Percentiles rank a stretch among this genome's conserved stretches.
These are phyloP conservation scores for Calonectria pteridis DNA, from an alignment of 2,329 filamentous ascomycete species.

Conservation along the genomic window DNA sequence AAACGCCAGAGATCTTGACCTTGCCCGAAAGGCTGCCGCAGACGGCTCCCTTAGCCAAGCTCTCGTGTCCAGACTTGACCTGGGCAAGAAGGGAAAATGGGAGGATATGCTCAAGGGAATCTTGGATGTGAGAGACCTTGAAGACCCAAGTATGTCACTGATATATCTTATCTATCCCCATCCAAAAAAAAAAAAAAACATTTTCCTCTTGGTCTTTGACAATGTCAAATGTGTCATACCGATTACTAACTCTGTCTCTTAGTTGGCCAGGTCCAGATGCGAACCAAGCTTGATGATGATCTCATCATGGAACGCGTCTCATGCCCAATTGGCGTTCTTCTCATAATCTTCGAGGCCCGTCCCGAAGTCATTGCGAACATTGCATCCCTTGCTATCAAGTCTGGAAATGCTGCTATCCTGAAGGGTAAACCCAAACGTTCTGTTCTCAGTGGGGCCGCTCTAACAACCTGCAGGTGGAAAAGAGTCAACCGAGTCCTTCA, in stretches of 20 bases:
- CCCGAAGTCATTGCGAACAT: conserved; percentile 99
- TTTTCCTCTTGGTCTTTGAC: neutral
- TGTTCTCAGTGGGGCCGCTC: neutral
- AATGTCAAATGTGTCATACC: neutral
- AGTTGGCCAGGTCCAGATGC: conserved; percentile 88
- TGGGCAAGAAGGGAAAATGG: conserved; percentile 90
- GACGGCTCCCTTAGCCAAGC: conserved; percentile 83
- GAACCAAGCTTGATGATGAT: conserved; percentile 87
- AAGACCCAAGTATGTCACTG: conserved; percentile 82
- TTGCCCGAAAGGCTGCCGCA: conserved; percentile 79
- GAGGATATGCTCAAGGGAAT: conserved; percentile 98
- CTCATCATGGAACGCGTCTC: conserved; percentile 88
- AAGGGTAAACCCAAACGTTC: conserved; percentile 73
- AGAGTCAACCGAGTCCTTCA: conserved; percentile 95
- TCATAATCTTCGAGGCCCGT: conserved; percentile 98
- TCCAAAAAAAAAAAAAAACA: neutral
- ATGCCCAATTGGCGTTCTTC: conserved; percentile 95
- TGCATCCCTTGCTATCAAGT: conserved; percentile 94
- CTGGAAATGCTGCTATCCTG: conserved; percentile 94
- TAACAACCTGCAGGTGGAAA: conserved; percentile 75
- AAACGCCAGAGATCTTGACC: conserved; percentile 84
- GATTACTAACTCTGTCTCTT: conserved; percentile 6
- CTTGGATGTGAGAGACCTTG: conserved; percentile 83
- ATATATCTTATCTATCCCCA: neutral
- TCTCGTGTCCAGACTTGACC: conserved; percentile 88